Evolutionary conservation across 306 rosid genomes (phyloP), one percentile per base, ranked within the genome.

Genomic region (Cicer cuneatum): DNA sequence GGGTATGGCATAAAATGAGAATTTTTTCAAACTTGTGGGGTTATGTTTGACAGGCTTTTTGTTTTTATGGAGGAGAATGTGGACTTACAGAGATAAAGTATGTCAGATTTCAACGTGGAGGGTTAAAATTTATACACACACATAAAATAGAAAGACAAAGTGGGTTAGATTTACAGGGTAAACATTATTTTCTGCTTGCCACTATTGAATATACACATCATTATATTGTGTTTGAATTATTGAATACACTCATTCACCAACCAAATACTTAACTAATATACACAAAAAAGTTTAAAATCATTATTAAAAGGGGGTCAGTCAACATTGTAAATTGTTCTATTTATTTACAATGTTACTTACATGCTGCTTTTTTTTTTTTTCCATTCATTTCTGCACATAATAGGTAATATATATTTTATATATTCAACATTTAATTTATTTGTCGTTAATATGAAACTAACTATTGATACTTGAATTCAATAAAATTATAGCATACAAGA

Each of bases 151-250:
- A 64, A 64, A 64, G 72, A 74, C 43, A 68, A 64, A 72, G 81
- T 77, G 80, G 84, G 56, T 54, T 81, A 73, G 80, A 83, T 80
- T 71, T 74, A 47, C 33, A 68, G 46, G 45, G 65, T 63, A 66
- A 62, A 80, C 97, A 83, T 53, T 88, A 84, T 87, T 86, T 84
- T 88, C 12, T 85, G 94, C 86, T 70, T 77, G 80, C 94, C 92
- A 87, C 91, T 84, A 78, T 48, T 16, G 48, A 68, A 40, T 82
- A 40, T 82, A 78, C 77, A 54, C 74, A 75, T 78, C 68, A 70
- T 58, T 15, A 57, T 75, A 49, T 53, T 56, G 66, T 64, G 74
- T 70, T 54, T 66, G 80, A 74, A 78, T 52, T 54, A 15, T 69
- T 69, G 80, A 74, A 78, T 52, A 49, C n/a, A 57, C 54, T 75